Percentiles rank a stretch among this genome's conserved stretches.
Evolutionary conservation across 2,329 filamentous ascomycete genomes (phyloP).

Genomic region (Alternaria sp.): DNA sequence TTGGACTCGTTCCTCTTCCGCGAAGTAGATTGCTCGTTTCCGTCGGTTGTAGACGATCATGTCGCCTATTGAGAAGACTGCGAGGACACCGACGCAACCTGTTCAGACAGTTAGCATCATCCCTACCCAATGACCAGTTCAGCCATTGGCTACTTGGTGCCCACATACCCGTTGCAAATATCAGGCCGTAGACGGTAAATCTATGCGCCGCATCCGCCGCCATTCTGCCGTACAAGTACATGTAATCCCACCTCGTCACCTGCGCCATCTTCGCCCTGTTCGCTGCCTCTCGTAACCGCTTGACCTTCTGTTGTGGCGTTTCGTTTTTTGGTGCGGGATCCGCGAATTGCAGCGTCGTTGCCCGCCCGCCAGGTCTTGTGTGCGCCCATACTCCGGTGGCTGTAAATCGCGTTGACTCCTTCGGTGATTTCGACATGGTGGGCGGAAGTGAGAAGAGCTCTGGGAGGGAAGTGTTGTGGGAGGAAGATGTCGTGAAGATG

Average conservation of each 20-base stretch:
- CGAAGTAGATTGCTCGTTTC: conserved; percentile 67
- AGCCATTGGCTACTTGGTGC: conserved; percentile 16
- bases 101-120: conserved; percentile 17
- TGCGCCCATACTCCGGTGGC: conserved; percentile 73
- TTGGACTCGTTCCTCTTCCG: conserved; percentile 56
- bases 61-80: conserved; percentile 68
- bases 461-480: conserved; percentile 7
- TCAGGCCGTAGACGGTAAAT: conserved; percentile 64
- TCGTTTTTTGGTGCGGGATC: conserved; percentile 54
- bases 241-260: conserved; percentile 60
- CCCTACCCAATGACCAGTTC: neutral
- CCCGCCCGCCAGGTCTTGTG: conserved; percentile 61
- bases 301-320: conserved; percentile 61
- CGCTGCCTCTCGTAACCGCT: conserved; percentile 57
- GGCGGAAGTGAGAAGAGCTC: conserved; percentile 3
- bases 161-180: conserved; percentile 64
- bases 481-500: conserved; percentile 17
- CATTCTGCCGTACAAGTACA: conserved; percentile 45
- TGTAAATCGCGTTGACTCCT: conserved; percentile 81
- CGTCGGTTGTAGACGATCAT: conserved; percentile 72
- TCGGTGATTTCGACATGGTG: conserved; percentile 69
- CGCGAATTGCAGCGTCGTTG: conserved; percentile 49
- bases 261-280: conserved; percentile 56
- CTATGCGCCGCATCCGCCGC: conserved; percentile 66
- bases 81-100: conserved; percentile 67